A percentile compares a stretch with the other conserved stretches of the same genome.
These are phyloP conservation scores for Podila epicladia DNA, from an alignment of 192 early-diverging fungal species.

Conservation along the genomic window DNA sequence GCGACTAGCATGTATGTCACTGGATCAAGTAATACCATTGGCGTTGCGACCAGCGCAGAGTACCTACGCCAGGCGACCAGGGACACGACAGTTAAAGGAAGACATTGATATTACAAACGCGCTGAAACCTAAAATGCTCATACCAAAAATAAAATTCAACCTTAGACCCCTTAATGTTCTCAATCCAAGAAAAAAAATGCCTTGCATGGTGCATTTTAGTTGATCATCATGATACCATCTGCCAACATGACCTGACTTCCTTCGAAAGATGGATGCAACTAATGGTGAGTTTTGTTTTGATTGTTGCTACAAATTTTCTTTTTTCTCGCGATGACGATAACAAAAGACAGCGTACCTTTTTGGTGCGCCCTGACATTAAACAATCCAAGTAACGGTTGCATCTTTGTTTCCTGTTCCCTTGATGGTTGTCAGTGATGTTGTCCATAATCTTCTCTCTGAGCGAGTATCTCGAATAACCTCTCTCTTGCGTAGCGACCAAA, in stretches of 20 bases:
- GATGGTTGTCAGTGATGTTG: slow-evolving; percentile 13
- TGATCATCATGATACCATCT: too few relatives aligned
- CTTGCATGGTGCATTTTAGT: too few relatives aligned
- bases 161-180: background rate
- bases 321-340: slow-evolving; percentile 32
- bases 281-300: background rate
- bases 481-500: too few relatives aligned
- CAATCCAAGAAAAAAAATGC: too few relatives aligned
- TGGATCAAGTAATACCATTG: slow-evolving; percentile 41
- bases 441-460: slow-evolving; percentile 53
- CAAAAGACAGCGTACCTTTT: slow-evolving; percentile 3
- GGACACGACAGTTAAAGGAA: background rate
- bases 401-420: background rate
- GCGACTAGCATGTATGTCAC: slow-evolving; percentile 41
- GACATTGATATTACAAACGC: background rate
- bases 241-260: too few relatives aligned
- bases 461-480: slow-evolving; percentile 7
- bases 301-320: background rate
- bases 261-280: too few relatives aligned
- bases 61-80: slow-evolving; percentile 28
- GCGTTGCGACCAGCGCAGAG: slow-evolving; percentile 14
- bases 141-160: background rate
- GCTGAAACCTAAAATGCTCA: background rate
- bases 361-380: background rate
- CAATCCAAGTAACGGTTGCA: background rate